phyloP scores from a whole-genome alignment of 1,139 yeast species.

The Scheffersomyces quercinus region DNA sequence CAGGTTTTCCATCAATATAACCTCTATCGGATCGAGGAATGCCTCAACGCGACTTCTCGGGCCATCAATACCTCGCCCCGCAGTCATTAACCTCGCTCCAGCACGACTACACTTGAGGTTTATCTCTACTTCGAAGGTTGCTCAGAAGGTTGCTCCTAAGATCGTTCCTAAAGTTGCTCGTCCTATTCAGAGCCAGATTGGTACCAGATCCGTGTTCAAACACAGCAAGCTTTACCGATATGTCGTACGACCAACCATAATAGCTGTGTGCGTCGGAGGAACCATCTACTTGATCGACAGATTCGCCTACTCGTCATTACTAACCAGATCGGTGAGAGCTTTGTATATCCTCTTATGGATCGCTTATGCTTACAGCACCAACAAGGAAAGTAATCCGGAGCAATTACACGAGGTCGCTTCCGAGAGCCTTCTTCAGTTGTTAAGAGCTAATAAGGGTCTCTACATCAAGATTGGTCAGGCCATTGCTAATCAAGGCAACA shows the following conservation, averaged over 20 bases:
- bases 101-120: too few species aligned
- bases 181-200: background rate
- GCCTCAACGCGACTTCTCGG: too few species aligned
- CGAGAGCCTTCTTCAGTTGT: conserved; percentile 51
- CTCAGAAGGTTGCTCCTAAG: background rate
- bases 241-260: background rate
- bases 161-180: background rate
- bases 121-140: conserved; percentile 1
- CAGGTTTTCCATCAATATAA: too few species aligned
- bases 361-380: conserved; percentile 60
- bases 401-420: conserved; percentile 64
- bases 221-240: background rate
- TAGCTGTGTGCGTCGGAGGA: conserved; percentile 4
- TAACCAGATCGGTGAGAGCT: conserved; percentile 55
- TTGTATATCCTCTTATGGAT: conserved; percentile 48
- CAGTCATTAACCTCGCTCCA: too few species aligned
- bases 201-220: background rate
- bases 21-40: too few species aligned
- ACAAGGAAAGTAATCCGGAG: conserved; percentile 38
- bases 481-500: conserved; percentile 66
- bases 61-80: too few species aligned
- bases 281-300: conserved; percentile 39
- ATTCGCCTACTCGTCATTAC: conserved; percentile 46
- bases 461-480: conserved; percentile 79
- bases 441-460: conserved; percentile 64